phyloP scores from a whole-genome alignment of 441 rosid species.

The Adansonia madagascariensis region DNA sequence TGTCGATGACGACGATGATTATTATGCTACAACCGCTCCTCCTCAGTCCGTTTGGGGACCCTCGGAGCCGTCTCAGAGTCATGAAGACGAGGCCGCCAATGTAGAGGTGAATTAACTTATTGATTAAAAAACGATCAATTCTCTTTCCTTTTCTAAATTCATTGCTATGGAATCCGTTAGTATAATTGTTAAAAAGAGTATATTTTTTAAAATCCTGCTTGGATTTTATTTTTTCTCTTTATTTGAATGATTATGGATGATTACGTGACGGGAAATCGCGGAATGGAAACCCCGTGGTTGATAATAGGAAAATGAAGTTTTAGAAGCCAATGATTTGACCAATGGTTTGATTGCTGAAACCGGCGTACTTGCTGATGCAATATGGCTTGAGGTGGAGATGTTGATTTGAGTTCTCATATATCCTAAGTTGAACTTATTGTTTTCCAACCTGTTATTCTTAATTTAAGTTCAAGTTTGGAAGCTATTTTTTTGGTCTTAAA shows the following conservation, averaged over 20 bases:
- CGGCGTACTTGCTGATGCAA: neutral
- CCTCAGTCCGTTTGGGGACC: constrained; percentile 52
- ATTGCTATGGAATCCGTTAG: neutral
- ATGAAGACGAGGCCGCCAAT: constrained; percentile 41
- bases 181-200: no score
- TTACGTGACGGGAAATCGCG: neutral
- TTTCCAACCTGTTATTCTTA: neutral
- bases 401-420: neutral
- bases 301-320: neutral
- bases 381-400: no score
- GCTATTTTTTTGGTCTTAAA: neutral
- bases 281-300: neutral
- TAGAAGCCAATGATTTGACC: constrained; percentile 3
- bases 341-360: neutral
- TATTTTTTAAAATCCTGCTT: neutral
- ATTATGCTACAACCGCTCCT: constrained; percentile 71
- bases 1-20: constrained; percentile 81
- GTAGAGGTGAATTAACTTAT: constrained; percentile 45
- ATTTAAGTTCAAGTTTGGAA: constrained; percentile 1
- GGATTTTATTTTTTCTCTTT: neutral
- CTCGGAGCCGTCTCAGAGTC: constrained; percentile 34
- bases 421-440: neutral
- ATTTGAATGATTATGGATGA: neutral
- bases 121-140: neutral
- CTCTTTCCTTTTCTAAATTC: neutral